Evolutionary conservation across 495 filamentous ascomycete genomes (phyloP), one percentile per base, ranked within the genome.

Genomic region (Aspergillus homomorphus): DNA sequence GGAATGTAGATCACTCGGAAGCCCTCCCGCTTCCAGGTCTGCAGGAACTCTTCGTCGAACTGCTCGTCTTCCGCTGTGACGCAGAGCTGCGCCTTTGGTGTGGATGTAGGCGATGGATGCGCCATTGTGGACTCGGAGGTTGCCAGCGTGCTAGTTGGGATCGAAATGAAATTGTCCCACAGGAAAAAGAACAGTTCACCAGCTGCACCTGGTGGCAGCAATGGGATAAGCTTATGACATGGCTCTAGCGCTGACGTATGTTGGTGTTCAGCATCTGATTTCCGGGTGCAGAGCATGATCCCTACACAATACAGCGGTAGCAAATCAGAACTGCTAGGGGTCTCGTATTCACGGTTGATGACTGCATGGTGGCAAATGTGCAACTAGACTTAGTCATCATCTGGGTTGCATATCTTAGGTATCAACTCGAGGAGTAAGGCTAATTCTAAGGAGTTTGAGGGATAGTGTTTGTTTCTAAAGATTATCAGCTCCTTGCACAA

Each of bases 41-140:
- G 49, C 24, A 51, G 49, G 49, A 51, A 51, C 8, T 28, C 21
- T 9, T 23, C 22, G 49, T 51, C 22, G n/a, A 51, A 51, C 4
- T 6, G 33, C 10, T 51, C 49, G 8, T 51, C 21, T 8, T 51
- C 49, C 15, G 49, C 49, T 1, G 49, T 51, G 14, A 51, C 30
- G 24, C 49, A 51, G 28, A 30, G 24, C 22, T 23, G 15, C 10
- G n/a, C n/a, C 21, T 1, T 16, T 30, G 28, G 21, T 30, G 20
- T 14, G 24, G 22, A 28, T 12, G 33, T 38, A 2, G 33, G 33
- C 8, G 33, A 38, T 38, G 33, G 12, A 2, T 38, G 33, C 10
- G 33, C 33, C 33, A 38, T 38, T n/a, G n/a, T n/a, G n/a, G n/a
- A n/a, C n/a, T n/a, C n/a, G n/a, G n/a, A n/a, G n/a, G n/a, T n/a